Conservation (phyloP, 495 filamentous ascomycete species). For the Echria macrotheca region DNA sequence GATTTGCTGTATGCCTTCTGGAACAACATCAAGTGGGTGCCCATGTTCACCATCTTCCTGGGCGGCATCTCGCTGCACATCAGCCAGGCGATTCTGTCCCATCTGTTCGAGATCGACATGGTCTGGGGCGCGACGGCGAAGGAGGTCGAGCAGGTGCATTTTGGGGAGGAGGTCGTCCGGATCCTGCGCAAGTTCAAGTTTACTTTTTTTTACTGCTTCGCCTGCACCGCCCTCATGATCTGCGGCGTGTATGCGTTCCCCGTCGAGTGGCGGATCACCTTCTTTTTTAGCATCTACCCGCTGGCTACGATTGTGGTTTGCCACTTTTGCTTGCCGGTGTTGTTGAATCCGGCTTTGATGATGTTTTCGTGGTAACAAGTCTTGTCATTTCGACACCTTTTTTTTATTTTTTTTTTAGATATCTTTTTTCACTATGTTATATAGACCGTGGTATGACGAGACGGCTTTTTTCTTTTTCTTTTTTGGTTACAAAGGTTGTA, state of each 20-base stretch:
- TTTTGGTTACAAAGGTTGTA: too few relatives aligned
- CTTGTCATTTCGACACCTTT: too few relatives aligned
- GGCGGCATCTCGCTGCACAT: constrained; percentile 62
- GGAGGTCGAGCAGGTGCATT: constrained; percentile 54
- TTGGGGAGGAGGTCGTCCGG: constrained; percentile 55
- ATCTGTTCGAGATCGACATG: constrained; percentile 60
- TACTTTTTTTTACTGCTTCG: constrained; percentile 52
- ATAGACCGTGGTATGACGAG: too few relatives aligned
- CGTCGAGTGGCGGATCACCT: constrained; percentile 49
- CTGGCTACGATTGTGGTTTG: constrained; percentile 45
- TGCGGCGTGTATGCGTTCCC: constrained; percentile 42
- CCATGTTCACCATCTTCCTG: constrained; percentile 56
- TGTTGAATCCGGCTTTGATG: constrained; percentile 61
- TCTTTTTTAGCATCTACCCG: constrained; percentile 56
- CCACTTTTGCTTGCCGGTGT: constrained; percentile 57
- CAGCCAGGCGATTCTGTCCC: constrained; percentile 53
- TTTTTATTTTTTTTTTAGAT: too few relatives aligned
- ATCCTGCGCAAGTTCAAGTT: constrained; percentile 54
- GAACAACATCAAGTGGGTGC: constrained; percentile 60
- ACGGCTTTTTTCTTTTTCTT: too few relatives aligned
- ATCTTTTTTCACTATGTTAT: too few relatives aligned
- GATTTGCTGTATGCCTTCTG: constrained; percentile 37
- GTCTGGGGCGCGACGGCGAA: constrained; percentile 59
- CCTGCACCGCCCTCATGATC: constrained; percentile 43
- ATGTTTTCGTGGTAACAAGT: constrained; percentile 61